Percentiles rank a stretch among this genome's conserved stretches.
phyloP scores from a whole-genome alignment of 78 protist species.

The Dictyostelium citrinum region DNA sequence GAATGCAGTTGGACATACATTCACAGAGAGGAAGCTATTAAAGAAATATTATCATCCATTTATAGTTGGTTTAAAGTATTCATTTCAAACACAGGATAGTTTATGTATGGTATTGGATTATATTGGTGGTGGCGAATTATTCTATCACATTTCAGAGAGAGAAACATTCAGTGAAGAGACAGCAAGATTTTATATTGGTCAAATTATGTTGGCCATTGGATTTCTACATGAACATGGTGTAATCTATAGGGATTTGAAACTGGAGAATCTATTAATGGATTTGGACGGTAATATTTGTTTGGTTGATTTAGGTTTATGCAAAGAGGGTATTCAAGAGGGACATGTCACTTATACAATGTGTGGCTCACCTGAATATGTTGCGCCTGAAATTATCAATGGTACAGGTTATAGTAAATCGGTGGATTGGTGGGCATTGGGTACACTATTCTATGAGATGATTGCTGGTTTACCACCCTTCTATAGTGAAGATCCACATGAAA shows the following conservation, averaged over 20 bases:
- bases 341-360: constrained; percentile 91
- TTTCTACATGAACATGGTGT: constrained; percentile 90
- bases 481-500: constrained; percentile 72
- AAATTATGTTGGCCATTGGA: constrained; percentile 92
- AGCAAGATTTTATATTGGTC: constrained; percentile 92
- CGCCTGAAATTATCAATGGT: constrained; percentile 88
- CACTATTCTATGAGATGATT: constrained; percentile 92
- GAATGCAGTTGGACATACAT: constrained; percentile 92
- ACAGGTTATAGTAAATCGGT: constrained; percentile 90
- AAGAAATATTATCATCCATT: constrained; percentile 84
- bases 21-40: constrained; percentile 86
- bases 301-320: constrained; percentile 93
- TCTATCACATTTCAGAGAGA: constrained; percentile 91
- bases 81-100: constrained; percentile 93
- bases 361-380: constrained; percentile 97
- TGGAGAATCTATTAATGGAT: constrained; percentile 94
- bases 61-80: constrained; percentile 91
- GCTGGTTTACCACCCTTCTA: constrained; percentile 88
- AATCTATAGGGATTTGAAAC: constrained; percentile 94
- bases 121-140: constrained; percentile 96
- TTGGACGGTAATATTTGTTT: constrained; percentile 92
- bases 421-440: constrained; percentile 97
- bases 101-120: constrained; percentile 93
- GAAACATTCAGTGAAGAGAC: constrained; percentile 84
- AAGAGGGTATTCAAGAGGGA: constrained; percentile 81